These are phyloP conservation scores for Colletotrichum karsti DNA, from an alignment of 2,329 filamentous ascomycete genomes.

Conservation along the genomic window DNA sequence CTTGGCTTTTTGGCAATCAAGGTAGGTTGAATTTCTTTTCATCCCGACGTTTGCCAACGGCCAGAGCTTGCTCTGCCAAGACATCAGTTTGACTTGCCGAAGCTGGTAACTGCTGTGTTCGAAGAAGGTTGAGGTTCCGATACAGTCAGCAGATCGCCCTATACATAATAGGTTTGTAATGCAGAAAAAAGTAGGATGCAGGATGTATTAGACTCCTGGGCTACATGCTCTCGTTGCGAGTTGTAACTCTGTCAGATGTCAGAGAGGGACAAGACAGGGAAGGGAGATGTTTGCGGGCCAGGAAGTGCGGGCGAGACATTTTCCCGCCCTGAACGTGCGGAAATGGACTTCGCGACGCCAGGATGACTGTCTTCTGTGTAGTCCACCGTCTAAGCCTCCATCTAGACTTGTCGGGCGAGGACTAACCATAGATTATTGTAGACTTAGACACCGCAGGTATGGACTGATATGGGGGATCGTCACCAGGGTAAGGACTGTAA, in stretches of 20 bases:
- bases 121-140: background rate
- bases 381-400: too few species aligned
- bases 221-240: conserved; percentile 18
- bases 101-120: background rate
- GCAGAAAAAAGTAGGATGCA: background rate
- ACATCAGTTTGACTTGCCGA: background rate
- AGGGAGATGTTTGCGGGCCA: background rate
- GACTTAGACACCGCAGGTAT: background rate
- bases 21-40: background rate
- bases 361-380: too few species aligned
- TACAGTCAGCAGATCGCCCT: background rate
- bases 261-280: conserved; percentile 5
- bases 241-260: conserved; percentile 17
- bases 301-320: conserved; percentile 9
- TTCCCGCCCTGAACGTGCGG: conserved; percentile 8
- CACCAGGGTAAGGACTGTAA: background rate
- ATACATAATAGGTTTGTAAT: background rate
- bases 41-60: background rate
- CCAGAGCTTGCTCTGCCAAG: background rate
- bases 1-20: background rate
- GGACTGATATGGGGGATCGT: conserved; percentile 6
- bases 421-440: background rate
- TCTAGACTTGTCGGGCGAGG: too few species aligned
- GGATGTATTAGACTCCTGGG: conserved; percentile 1
- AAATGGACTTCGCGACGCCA: background rate